Evolutionary conservation across 257 asterid genomes (phyloP).

Genomic region (Vinca minor): DNA sequence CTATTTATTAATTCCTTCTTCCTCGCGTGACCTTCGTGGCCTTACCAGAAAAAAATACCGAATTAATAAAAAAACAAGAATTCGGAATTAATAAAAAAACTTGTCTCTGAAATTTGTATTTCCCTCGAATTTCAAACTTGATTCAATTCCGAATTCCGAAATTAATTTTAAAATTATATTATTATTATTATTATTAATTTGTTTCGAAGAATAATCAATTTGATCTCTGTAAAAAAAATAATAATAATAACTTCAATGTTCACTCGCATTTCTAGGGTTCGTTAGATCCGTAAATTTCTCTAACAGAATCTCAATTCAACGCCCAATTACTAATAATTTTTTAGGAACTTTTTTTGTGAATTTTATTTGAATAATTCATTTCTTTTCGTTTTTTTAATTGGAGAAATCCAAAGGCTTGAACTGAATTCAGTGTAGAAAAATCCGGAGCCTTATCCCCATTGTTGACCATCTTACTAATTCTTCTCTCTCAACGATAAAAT

Average conservation of each 20-base stretch:
- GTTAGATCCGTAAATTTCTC: slow-evolving; percentile 46
- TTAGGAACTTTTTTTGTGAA: too few relatives aligned
- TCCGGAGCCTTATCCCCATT: background rate
- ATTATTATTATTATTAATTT: too few relatives aligned
- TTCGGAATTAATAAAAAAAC: background rate
- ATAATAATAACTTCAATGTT: slow-evolving; percentile 17
- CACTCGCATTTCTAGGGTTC: slow-evolving; percentile 30
- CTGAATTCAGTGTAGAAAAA: background rate
- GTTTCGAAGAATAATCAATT: too few relatives aligned
- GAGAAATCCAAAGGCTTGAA: background rate
- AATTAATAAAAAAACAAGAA: background rate
- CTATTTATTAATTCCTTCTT: slow-evolving; percentile 29
- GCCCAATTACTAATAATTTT: too few relatives aligned
- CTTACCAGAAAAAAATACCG: too few relatives aligned
- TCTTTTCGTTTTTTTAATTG: background rate
- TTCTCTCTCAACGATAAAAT: slow-evolving; percentile 6
- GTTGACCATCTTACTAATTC: slow-evolving; percentile 4
- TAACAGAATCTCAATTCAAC: slow-evolving; percentile 4
- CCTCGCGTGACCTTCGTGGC: slow-evolving; percentile 30
- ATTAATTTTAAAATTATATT: too few relatives aligned
- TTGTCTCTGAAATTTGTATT: background rate
- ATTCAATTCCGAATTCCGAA: background rate
- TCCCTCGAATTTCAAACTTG: background rate
- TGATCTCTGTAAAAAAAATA: background rate
- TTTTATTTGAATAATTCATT: background rate